A percentile compares a stretch with the other conserved stretches of the same genome.
Evolutionary conservation across 2,329 filamentous ascomycete species (phyloP).

Genomic region (Septoria petroselini): DNA sequence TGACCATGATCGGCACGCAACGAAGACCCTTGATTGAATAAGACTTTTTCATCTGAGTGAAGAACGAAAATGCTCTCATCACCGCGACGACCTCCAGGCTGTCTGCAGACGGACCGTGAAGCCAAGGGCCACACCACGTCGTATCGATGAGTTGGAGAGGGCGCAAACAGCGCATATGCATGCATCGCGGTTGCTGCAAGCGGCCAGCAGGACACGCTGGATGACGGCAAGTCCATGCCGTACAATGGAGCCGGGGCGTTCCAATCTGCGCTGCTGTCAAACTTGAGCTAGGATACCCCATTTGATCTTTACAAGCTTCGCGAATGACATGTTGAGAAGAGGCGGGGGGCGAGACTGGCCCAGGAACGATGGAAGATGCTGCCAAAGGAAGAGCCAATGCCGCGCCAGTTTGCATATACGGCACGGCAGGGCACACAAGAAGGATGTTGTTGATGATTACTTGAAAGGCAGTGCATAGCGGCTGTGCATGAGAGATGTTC

Average conservation of each 20-base stretch:
- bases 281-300: too few relatives aligned
- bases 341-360: neutral
- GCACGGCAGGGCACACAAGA: neutral
- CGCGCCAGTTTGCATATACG: slow-evolving; percentile 3
- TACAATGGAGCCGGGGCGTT: too few relatives aligned
- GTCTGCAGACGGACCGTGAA: too few relatives aligned
- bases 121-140: too few relatives aligned
- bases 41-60: slow-evolving; percentile 31
- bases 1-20: slow-evolving; percentile 60
- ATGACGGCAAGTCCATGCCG: too few relatives aligned
- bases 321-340: neutral
- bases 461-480: too few relatives aligned
- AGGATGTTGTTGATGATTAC: neutral
- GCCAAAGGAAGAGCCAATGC: neutral
- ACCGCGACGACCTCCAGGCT: slow-evolving; percentile 6
- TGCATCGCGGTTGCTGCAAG: too few relatives aligned
- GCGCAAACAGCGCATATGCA: too few relatives aligned
- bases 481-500: too few relatives aligned
- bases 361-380: neutral
- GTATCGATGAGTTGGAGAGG: too few relatives aligned
- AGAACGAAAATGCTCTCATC: neutral
- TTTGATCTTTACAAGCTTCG: slow-evolving; percentile 15
- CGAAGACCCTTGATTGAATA: slow-evolving; percentile 66
- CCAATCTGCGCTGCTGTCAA: too few relatives aligned
- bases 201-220: too few relatives aligned